Percentiles rank a stretch among this genome's conserved stretches.
Evolutionary conservation across 208 protist species (phyloP).

Genomic region (Wallacemonas rigidus): DNA sequence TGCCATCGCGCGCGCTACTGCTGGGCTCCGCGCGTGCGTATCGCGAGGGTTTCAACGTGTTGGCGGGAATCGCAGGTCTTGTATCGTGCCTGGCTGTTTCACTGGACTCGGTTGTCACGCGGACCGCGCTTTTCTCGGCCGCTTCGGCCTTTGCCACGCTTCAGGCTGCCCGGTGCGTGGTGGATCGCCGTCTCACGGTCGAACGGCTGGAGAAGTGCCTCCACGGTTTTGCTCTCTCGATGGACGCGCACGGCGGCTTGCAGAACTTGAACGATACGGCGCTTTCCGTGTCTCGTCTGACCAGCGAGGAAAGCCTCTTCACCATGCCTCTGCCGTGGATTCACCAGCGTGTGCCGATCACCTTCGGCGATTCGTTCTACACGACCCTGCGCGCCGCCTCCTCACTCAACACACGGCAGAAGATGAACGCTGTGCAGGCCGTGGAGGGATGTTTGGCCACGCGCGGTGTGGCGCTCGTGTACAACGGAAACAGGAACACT

Average conservation of each 20-base stretch:
- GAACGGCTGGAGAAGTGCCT: conserved; percentile 13
- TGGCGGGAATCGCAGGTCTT: conserved; percentile 5
- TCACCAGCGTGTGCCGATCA: conserved; percentile 23
- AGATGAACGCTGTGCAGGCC: conserved; percentile 32
- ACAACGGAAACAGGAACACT: conserved; percentile 18
- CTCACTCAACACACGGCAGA: conserved; percentile 13
- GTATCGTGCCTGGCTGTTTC: background rate
- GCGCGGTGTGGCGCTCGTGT: conserved; percentile 46
- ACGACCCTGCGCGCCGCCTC: conserved; percentile 16
- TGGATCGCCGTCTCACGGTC: conserved; percentile 9
- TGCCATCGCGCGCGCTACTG: background rate
- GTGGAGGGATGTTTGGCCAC: conserved; percentile 28
- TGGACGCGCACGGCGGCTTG: conserved; percentile 5
- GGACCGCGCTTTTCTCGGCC: conserved; percentile 6
- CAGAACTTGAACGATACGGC: conserved; percentile 21
- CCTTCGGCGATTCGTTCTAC: conserved; percentile 44
- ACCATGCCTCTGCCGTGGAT: conserved; percentile 24
- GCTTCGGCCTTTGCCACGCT: background rate
- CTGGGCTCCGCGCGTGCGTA: background rate
- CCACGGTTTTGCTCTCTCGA: conserved; percentile 1
- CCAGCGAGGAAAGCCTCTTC: conserved; percentile 31
- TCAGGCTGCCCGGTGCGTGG: conserved; percentile 4
- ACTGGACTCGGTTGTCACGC: background rate
- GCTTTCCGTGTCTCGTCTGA: conserved; percentile 25
- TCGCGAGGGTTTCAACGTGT: conserved; percentile 4